phyloP scores from a whole-genome alignment of 306 rosid genomes.

The Trifolium pratense region DNA sequence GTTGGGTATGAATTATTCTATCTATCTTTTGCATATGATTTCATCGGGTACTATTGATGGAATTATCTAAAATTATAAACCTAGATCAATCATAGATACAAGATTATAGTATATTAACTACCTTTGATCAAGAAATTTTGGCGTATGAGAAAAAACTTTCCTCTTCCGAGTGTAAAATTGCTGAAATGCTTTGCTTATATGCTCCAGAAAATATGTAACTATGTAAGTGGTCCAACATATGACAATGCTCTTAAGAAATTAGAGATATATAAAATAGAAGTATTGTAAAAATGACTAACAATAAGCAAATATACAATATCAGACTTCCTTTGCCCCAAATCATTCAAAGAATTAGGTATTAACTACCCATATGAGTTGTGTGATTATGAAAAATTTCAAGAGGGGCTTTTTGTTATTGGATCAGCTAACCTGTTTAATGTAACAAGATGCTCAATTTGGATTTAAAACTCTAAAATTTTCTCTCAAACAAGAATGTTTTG shows the following conservation, averaged over 20 bases:
- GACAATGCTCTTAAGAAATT: background rate
- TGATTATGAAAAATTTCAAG: background rate
- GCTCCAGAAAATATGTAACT: background rate
- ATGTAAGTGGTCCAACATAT: background rate
- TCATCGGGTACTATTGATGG: slow-evolving; percentile 1
- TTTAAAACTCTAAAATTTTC: background rate
- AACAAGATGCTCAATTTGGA: background rate
- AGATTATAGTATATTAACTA: background rate
- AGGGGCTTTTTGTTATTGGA: background rate
- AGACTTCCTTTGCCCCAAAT: background rate
- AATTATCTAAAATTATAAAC: background rate
- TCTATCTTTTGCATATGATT: background rate
- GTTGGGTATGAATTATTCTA: slow-evolving; percentile 2
- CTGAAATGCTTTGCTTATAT: background rate
- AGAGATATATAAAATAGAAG: background rate
- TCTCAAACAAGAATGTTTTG: background rate
- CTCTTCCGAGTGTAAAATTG: background rate
- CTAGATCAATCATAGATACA: background rate
- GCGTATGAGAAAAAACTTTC: background rate
- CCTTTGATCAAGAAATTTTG: background rate
- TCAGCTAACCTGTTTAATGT: background rate
- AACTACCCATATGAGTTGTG: background rate
- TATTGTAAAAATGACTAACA: background rate
- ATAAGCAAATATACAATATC: background rate
- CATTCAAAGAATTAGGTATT: background rate